Evolutionary conservation across 73 alveolate genomes (phyloP), one percentile per base, ranked within the genome.

Genomic region (Strombidium stylifer): DNA sequence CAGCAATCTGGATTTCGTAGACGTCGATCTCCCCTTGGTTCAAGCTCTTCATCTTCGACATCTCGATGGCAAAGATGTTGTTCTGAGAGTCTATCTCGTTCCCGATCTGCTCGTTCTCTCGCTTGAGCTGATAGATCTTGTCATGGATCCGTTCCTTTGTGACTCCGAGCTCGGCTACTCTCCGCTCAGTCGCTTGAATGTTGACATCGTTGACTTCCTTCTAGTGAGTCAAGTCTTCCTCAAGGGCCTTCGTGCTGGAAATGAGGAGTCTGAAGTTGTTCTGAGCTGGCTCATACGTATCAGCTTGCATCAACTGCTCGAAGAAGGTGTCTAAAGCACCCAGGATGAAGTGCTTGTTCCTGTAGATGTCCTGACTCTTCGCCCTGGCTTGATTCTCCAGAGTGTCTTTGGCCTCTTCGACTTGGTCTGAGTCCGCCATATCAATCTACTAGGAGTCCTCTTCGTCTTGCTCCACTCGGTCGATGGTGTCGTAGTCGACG

Each of bases 1-100:
- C n/a, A n/a, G n/a, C n/a, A n/a, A n/a, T n/a, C n/a, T n/a, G n/a
- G n/a, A n/a, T n/a, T n/a, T n/a, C n/a, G n/a, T n/a, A n/a, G n/a
- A n/a, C n/a, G n/a, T n/a, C n/a, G n/a, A n/a, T n/a, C n/a, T n/a
- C n/a, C n/a, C n/a, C n/a, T n/a, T n/a, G n/a, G n/a, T n/a, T n/a
- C n/a, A n/a, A n/a, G n/a, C n/a, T n/a, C n/a, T n/a, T n/a, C n/a
- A n/a, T n/a, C n/a, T n/a, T n/a, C n/a, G n/a, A n/a, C n/a, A n/a
- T n/a, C n/a, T n/a, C n/a, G n/a, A n/a, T n/a, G n/a, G n/a, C n/a
- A n/a, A n/a, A n/a, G n/a, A n/a, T n/a, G n/a, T n/a, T n/a, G n/a
- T n/a, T n/a, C n/a, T n/a, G n/a, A n/a, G n/a, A n/a, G n/a, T 76
- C 88, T 42, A 65, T 76, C 61, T 76, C 88, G 3, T 57, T 68